Percentiles rank a stretch among this genome's conserved stretches.
phyloP scores from a whole-genome alignment of 345 rosid genomes.

The Populus nigra region DNA sequence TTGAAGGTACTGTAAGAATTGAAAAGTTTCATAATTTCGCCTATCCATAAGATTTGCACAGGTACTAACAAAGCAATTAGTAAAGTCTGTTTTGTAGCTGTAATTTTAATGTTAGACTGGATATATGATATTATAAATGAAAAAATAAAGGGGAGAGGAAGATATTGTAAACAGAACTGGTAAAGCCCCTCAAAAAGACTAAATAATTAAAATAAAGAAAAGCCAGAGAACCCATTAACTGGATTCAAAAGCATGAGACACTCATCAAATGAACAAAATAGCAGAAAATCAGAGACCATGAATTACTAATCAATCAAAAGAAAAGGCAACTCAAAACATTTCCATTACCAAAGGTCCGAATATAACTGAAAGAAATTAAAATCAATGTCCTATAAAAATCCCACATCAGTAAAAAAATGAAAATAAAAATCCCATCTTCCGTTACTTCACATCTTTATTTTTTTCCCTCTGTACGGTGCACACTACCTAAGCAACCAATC shows the following conservation, averaged over 20 bases:
- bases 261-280: neutral
- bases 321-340: neutral
- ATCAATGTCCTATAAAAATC: neutral
- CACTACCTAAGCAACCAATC: conserved; percentile 9
- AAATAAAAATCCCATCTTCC: neutral
- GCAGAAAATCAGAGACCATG: neutral
- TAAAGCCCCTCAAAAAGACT: neutral
- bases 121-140: neutral
- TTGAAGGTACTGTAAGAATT: neutral
- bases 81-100: neutral
- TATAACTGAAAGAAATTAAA: neutral
- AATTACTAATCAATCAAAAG: neutral
- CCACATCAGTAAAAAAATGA: neutral
- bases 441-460: neutral
- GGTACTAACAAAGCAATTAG: neutral
- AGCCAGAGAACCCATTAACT: neutral
- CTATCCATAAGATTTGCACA: neutral
- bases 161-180: neutral
- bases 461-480: neutral
- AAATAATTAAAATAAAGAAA: neutral
- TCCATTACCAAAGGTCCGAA: neutral
- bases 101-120: neutral
- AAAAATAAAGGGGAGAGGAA: neutral
- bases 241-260: neutral
- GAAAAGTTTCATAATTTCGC: neutral